These are phyloP conservation scores for Kodamaea kaohsiungensis DNA, from an alignment of 805 yeast species.

Conservation along the genomic window DNA sequence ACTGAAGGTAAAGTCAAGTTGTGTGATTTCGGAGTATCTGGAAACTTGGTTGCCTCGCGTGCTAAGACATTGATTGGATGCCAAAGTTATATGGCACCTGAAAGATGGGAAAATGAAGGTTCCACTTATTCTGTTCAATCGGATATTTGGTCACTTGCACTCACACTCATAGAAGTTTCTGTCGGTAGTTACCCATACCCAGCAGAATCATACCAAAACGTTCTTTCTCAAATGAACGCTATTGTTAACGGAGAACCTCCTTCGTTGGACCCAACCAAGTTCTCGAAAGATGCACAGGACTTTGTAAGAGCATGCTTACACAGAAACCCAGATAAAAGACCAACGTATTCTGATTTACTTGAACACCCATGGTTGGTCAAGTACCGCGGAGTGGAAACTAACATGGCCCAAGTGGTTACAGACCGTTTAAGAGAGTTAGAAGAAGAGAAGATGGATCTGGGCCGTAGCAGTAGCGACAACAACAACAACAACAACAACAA, in stretches of 20 bases:
- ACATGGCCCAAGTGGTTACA: constrained; percentile 31
- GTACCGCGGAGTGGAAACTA: constrained; percentile 40
- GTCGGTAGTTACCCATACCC: constrained; percentile 96
- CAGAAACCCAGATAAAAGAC: constrained; percentile 79
- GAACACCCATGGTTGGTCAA: constrained; percentile 81
- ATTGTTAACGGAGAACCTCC: constrained; percentile 58
- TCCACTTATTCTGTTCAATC: constrained; percentile 88
- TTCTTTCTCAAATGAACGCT: constrained; percentile 90
- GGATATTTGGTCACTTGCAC: constrained; percentile 94
- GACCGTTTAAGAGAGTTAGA: constrained; percentile 16
- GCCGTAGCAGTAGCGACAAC: constrained; percentile 20
- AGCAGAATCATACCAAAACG: constrained; percentile 85
- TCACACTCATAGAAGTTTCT: constrained; percentile 84
- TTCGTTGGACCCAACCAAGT: constrained; percentile 31
- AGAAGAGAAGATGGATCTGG: constrained; percentile 25
- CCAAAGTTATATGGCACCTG: constrained; percentile 99
- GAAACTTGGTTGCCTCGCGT: constrained; percentile 89
- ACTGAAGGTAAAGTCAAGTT: constrained; percentile 84
- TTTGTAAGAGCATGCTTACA: constrained; percentile 78
- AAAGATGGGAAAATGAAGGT: constrained; percentile 81
- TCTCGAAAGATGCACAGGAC: constrained; percentile 73
- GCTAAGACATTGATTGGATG: constrained; percentile 97
- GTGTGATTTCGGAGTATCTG: constrained; percentile 96
- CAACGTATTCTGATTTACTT: constrained; percentile 73
- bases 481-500: not conserved